Base-by-base conservation (phyloP, 495 filamentous ascomycete genomes). In the Aspergillus asperescens region DNA sequence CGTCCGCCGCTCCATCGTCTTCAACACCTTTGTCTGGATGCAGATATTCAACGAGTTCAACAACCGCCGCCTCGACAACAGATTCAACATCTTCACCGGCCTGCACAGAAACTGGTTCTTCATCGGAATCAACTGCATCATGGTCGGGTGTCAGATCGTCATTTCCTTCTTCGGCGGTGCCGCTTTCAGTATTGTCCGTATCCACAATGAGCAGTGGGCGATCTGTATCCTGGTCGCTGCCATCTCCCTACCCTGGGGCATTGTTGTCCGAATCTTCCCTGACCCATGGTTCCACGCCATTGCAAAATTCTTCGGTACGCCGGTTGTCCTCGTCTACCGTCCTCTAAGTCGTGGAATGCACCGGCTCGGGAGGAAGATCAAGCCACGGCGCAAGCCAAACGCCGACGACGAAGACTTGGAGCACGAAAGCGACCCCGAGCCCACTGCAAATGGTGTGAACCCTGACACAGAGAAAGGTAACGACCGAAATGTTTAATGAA, bases 1-100 rank as follows among this genome's bases (percentile, higher is more conserved):
- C 54, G 63, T 20, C 78, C 82, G 10, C 38, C 68, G 78, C 35
- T 89, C 87, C 0, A 75, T 94, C 39, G 85, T 95, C 5, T 95
- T 95, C 79, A 95, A 95, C 71, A 88, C 88, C 2, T 95, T 95
- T 46, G 89, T 95, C 15, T 95, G 89, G 89, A 93, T 95, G 89
- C 89, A 95, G 56, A 91, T 95, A 56, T 95, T 94, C 75, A 95
- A 95, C 68, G 85, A 92, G 64, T 91, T 89, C 81, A 95, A 94
- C 76, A 92, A 90, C 68, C 87, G 89, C 32, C 87, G 89, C 18
- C 74, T 95, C 20, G 89, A 95, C 67, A 95, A 95, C 69, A 77
- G 84, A 16, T 82, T 92, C 74, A 95, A 95, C 69, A 90, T 95
- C 39, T 89, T 94, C 60, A 87, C 90, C 66, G 88, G 88, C 41